Conservation (phyloP, 2,329 filamentous ascomycete genomes). For the Hysterium pulicare region DNA sequence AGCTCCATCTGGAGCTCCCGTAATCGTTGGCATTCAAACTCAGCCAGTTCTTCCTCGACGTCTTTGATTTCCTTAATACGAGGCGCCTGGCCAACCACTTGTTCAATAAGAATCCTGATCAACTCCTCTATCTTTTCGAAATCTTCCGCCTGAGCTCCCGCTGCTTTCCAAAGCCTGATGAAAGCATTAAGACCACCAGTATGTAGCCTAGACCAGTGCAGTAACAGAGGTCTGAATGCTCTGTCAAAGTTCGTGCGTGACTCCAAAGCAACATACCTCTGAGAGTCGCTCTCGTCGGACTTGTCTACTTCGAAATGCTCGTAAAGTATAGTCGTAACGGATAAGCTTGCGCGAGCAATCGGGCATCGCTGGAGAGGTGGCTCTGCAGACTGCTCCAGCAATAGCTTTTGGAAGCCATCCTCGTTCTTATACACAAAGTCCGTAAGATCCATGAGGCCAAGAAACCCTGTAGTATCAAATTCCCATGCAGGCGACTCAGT, state of each 20-base stretch:
- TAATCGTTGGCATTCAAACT: slow-evolving; percentile 75
- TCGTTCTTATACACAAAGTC: slow-evolving; percentile 92
- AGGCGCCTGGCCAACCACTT: slow-evolving; percentile 77
- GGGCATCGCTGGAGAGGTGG: slow-evolving; percentile 74
- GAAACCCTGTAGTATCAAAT: slow-evolving; percentile 79
- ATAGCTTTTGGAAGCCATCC: slow-evolving; percentile 84
- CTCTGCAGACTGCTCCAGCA: slow-evolving; percentile 77
- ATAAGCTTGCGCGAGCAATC: slow-evolving; percentile 79
- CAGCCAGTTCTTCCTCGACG: slow-evolving; percentile 82
- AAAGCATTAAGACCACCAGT: slow-evolving; percentile 82
- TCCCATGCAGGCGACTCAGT: slow-evolving; percentile 83
- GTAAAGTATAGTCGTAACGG: slow-evolving; percentile 83
- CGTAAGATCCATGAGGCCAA: slow-evolving; percentile 96
- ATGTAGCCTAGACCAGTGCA: slow-evolving; percentile 92
- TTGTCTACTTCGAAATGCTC: slow-evolving; percentile 95
- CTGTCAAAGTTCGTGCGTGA: slow-evolving; percentile 76
- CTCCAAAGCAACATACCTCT: slow-evolving; percentile 71
- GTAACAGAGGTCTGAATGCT: slow-evolving; percentile 78
- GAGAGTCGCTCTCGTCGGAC: slow-evolving; percentile 72
- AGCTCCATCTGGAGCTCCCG: slow-evolving; percentile 91
- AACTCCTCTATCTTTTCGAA: slow-evolving; percentile 93
- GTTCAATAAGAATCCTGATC: slow-evolving; percentile 83
- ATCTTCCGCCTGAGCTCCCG: slow-evolving; percentile 78
- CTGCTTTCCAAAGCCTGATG: slow-evolving; percentile 88
- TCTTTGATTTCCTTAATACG: slow-evolving; percentile 81